Percentiles rank a stretch among this genome's conserved stretches.
phyloP scores from a whole-genome alignment of 2,329 filamentous ascomycete species.

The Dryadomyces quercivorus region DNA sequence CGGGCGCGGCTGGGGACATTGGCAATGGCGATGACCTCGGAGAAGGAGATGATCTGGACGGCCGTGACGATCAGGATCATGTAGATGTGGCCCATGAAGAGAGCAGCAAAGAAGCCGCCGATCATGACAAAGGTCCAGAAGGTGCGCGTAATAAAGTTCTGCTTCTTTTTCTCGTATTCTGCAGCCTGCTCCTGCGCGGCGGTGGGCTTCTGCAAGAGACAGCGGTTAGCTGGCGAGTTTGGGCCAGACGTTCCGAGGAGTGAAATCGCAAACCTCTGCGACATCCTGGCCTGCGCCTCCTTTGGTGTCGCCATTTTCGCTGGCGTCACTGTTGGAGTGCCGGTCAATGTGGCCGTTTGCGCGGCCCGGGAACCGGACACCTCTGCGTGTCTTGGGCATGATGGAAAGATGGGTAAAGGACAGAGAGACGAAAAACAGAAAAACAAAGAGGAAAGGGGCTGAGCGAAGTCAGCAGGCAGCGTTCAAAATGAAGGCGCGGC shows the following conservation, averaged over 20 bases:
- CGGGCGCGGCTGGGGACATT: constrained; percentile 87
- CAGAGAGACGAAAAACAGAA: not conserved
- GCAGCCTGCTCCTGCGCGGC: constrained; percentile 28
- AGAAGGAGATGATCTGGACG: constrained; percentile 94
- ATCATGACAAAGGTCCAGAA: constrained; percentile 99
- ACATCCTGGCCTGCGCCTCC: constrained; percentile 23
- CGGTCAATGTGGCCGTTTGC: constrained; percentile 40
- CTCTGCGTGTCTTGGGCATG: constrained; percentile 30
- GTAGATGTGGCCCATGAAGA: constrained; percentile 96
- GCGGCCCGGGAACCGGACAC: constrained; percentile 42
- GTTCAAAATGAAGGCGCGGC: not conserved
- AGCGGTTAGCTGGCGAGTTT: not conserved
- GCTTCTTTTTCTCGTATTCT: constrained; percentile 98
- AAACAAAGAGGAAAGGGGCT: not conserved
- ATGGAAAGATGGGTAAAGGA: constrained; percentile 6
- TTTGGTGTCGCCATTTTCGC: constrained; percentile 15
- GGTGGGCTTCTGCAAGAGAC: constrained; percentile 26
- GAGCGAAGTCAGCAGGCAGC: not conserved
- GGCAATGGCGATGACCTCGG: constrained; percentile 96
- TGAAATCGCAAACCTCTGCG: constrained; percentile 19
- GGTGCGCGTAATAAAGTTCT: constrained; percentile 90
- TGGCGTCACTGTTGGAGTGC: constrained; percentile 54
- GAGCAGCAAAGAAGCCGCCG: constrained; percentile 73
- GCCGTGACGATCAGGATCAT: constrained; percentile 87
- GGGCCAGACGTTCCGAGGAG: no score